A percentile compares a stretch with the other conserved stretches of the same genome.
Evolutionary conservation across 2,329 filamentous ascomycete genomes (phyloP).

Genomic region (Epichloe sylvatica): DNA sequence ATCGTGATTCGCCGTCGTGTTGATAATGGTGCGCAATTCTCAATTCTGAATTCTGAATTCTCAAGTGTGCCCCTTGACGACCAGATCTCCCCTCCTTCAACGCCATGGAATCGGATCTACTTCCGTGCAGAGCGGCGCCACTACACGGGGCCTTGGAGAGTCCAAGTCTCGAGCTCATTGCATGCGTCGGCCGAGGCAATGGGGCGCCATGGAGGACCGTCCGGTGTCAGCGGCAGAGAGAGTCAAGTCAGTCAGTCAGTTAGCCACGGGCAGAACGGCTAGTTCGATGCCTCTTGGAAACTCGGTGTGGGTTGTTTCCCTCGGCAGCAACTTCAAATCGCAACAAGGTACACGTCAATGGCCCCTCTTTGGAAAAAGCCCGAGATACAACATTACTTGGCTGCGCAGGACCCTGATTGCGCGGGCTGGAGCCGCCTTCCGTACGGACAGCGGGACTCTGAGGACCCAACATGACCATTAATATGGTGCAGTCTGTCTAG

Average conservation of each 20-base stretch:
- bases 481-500: not conserved
- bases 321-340: no score
- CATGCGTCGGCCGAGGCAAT: not conserved
- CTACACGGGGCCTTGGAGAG: not conserved
- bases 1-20: constrained; percentile 1
- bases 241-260: no score
- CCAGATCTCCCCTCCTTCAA: no score
- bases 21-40: no score
- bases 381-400: no score
- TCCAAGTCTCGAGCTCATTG: not conserved
- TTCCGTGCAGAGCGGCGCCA: not conserved
- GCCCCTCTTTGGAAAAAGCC: no score
- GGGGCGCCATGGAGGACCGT: not conserved
- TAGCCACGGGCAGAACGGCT: no score
- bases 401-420: not conserved
- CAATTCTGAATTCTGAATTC: no score
- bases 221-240: not conserved
- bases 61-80: no score
- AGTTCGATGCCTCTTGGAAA: no score
- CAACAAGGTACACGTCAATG: no score
- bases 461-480: not conserved
- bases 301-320: no score
- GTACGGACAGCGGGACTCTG: not conserved
- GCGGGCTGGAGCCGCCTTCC: not conserved
- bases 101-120: not conserved